These are phyloP conservation scores for Talaromyces sp. DNA, from an alignment of 2,329 filamentous ascomycete species.

Conservation along the genomic window DNA sequence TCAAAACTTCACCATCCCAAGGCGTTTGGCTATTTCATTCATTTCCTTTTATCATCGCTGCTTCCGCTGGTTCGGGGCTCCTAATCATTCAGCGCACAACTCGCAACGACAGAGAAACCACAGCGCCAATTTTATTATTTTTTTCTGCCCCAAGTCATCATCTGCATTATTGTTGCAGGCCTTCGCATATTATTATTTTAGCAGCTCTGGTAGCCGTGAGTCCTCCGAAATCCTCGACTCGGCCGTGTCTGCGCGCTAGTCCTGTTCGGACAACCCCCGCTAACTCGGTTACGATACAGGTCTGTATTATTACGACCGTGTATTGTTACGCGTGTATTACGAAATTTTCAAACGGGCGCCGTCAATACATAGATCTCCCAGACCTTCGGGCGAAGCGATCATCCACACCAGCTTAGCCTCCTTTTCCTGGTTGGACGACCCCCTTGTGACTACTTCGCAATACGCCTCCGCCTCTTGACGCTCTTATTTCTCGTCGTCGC, in stretches of 20 bases:
- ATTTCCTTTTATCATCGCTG: not conserved
- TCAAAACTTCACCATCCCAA: not conserved
- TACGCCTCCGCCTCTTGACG: not conserved
- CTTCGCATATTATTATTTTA: not conserved
- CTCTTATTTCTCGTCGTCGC: not conserved
- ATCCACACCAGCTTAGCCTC: conserved; percentile 1
- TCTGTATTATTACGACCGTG: conserved; percentile 1
- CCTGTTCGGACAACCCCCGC: not conserved
- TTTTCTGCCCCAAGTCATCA: not conserved
- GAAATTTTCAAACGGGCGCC: conserved; percentile 3
- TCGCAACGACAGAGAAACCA: not conserved
- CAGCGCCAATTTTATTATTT: conserved; percentile 1
- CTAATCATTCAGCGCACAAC: not conserved
- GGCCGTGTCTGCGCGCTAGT: not conserved
- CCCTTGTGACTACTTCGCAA: conserved; percentile 6
- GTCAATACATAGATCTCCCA: conserved; percentile 9
- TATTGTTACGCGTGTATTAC: conserved; percentile 5
- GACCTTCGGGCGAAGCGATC: conserved; percentile 9
- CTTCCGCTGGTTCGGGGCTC: conserved; percentile 5
- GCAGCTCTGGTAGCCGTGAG: conserved; percentile 5
- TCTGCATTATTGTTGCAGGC: not conserved
- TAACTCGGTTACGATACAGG: not conserved
- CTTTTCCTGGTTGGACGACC: conserved; percentile 8
- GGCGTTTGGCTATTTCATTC: not conserved
- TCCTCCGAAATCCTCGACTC: not conserved